These are phyloP conservation scores for Thielaviopsis populi DNA, from an alignment of 2,329 filamentous ascomycete genomes.

Conservation along the genomic window DNA sequence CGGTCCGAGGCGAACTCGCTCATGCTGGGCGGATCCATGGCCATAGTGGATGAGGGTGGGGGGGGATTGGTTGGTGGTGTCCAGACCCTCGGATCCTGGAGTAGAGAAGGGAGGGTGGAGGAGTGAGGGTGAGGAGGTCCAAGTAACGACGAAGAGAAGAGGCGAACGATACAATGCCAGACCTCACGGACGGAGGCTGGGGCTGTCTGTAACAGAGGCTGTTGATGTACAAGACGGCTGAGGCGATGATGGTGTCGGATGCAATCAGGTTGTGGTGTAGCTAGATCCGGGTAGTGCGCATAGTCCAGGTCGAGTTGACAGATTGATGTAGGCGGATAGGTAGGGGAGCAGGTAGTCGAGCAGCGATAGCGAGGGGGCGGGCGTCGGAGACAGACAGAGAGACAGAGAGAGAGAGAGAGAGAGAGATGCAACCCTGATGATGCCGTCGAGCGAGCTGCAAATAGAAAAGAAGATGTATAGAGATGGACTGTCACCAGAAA, in stretches of 20 bases:
- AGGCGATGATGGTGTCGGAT: not conserved
- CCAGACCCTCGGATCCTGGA: constrained; percentile 13
- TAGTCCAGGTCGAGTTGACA: not conserved
- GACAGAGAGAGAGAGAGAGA: too few relatives aligned
- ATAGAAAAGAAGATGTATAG: not conserved
- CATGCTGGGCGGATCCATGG: constrained; percentile 47
- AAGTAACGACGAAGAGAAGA: constrained; percentile 20
- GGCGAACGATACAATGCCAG: constrained; percentile 15
- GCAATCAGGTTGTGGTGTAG: too few relatives aligned
- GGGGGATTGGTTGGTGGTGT: constrained; percentile 1
- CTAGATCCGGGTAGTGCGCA: not conserved
- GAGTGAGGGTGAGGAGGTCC: constrained; percentile 20
- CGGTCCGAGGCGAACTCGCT: constrained; percentile 52
- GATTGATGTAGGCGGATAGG: not conserved
- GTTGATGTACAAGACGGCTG: not conserved
- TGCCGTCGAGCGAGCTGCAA: not conserved
- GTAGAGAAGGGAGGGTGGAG: constrained; percentile 15
- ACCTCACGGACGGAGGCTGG: constrained; percentile 10
- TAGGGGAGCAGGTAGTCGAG: not conserved
- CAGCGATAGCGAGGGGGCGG: not conserved
- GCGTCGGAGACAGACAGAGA: not conserved
- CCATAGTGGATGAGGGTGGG: not conserved
- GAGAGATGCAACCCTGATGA: not conserved
- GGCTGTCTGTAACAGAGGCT: not conserved
- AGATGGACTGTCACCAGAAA: not conserved